phyloP scores from a whole-genome alignment of 495 filamentous ascomycete species.

The Aspergillus haitiensis region DNA sequence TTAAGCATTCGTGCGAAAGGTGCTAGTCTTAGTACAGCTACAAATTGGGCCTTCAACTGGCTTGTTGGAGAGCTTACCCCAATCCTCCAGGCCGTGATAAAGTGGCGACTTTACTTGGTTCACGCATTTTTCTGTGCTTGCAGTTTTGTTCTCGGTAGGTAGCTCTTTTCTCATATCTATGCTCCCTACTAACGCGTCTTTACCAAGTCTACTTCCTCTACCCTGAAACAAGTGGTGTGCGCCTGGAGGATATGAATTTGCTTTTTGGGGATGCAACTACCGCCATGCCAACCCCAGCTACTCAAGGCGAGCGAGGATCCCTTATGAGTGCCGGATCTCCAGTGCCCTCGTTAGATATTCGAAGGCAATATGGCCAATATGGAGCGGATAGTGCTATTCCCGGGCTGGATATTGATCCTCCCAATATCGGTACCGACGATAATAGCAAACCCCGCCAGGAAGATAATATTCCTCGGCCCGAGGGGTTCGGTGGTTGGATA shows the following conservation, averaged over 20 bases:
- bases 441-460: constrained; percentile 47
- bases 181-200: constrained; percentile 22
- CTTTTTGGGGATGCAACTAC: constrained; percentile 89
- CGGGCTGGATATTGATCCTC: constrained; percentile 71
- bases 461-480: constrained; percentile 37
- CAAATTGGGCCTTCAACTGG: constrained; percentile 99
- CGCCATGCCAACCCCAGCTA: constrained; percentile 68
- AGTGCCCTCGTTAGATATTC: constrained; percentile 74
- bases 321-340: constrained; percentile 72
- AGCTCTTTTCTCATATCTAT: not conserved
- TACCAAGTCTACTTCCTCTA: constrained; percentile 93
- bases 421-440: constrained; percentile 47
- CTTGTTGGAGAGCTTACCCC: constrained; percentile 93
- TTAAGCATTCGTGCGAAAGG: constrained; percentile 97
- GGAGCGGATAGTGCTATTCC: constrained; percentile 65
- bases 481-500: constrained; percentile 70
- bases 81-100: constrained; percentile 83
- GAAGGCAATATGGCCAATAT: constrained; percentile 50
- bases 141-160: constrained; percentile 94
- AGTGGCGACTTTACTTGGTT: constrained; percentile 89
- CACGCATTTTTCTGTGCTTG: constrained; percentile 97
- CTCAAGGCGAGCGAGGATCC: constrained; percentile 71
- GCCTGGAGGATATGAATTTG: constrained; percentile 92
- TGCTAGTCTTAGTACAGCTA: constrained; percentile 91
- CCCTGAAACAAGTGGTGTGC: constrained; percentile 91